These are phyloP conservation scores for Pyrenula aspistea DNA, from an alignment of 495 filamentous ascomycete species.

Conservation along the genomic window DNA sequence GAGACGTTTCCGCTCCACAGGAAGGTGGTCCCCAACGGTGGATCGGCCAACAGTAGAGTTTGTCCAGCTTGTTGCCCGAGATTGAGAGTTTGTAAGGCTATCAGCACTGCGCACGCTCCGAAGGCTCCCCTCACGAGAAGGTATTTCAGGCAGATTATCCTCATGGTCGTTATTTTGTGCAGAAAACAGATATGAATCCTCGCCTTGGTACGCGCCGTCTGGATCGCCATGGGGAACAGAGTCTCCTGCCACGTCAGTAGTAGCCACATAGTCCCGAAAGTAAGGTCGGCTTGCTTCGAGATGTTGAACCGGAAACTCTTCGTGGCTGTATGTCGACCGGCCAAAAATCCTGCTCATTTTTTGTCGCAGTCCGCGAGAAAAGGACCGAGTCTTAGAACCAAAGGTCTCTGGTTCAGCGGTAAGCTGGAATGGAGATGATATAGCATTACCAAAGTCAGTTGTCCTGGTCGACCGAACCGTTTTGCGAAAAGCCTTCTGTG, in stretches of 20 bases:
- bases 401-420: constrained; percentile 22
- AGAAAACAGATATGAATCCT: constrained; percentile 17
- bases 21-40: constrained; percentile 17
- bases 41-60: constrained; percentile 47
- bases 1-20: constrained; percentile 41
- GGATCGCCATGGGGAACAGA: constrained; percentile 9
- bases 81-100: constrained; percentile 41
- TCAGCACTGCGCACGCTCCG: constrained; percentile 35
- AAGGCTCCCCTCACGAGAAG: constrained; percentile 36
- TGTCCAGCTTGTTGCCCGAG: constrained; percentile 67
- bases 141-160: constrained; percentile 16
- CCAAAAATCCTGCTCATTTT: constrained; percentile 50
- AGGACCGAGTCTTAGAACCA: constrained; percentile 40
- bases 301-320: constrained; percentile 33
- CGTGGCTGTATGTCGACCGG: constrained; percentile 26
- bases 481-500: constrained; percentile 46
- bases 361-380: constrained; percentile 49
- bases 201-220: constrained; percentile 24
- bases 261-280: constrained; percentile 19
- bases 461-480: constrained; percentile 42
- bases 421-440: constrained; percentile 12
- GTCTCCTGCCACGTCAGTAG: background rate
- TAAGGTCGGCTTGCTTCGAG: constrained; percentile 36
- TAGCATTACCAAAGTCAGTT: constrained; percentile 18
- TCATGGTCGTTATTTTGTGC: background rate